Evolutionary conservation across 768 basidiomycete species (phyloP).

Genomic region (Trametes elegans): DNA sequence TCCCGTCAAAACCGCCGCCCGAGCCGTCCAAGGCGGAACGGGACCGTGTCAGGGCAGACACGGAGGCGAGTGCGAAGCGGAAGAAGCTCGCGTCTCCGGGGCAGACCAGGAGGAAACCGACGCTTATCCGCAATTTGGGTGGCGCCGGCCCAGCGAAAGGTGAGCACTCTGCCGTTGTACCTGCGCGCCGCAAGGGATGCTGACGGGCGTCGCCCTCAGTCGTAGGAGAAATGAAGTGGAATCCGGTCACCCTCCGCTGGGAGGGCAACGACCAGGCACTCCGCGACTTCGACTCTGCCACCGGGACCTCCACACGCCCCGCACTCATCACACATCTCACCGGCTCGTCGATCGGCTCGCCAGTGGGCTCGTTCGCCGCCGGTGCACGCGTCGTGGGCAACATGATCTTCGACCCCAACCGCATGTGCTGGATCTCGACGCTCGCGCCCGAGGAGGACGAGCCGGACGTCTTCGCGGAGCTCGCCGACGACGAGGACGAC

Average conservation of each 20-base stretch:
- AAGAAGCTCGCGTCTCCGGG: conserved; percentile 50
- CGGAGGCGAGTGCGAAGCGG: conserved; percentile 39
- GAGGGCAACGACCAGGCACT: conserved; percentile 95
- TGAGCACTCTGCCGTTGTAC: conserved; percentile 28
- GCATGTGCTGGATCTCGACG: conserved; percentile 94
- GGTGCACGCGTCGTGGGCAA: conserved; percentile 92
- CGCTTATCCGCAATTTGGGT: conserved; percentile 83
- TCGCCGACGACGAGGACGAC: conserved; percentile 89
- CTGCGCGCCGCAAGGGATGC: neutral
- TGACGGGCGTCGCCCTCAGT: conserved; percentile 45
- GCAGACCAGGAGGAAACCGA: conserved; percentile 70
- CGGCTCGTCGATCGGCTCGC: conserved; percentile 82
- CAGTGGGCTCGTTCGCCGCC: conserved; percentile 67
- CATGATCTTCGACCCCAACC: conserved; percentile 94
- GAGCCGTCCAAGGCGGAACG: conserved; percentile 17
- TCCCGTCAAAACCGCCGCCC: conserved; percentile 36
- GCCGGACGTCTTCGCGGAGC: conserved; percentile 91
- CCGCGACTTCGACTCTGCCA: conserved; percentile 82
- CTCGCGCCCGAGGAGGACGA: conserved; percentile 87
- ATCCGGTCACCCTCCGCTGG: conserved; percentile 87
- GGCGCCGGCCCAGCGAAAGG: conserved; percentile 69
- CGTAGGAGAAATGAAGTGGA: conserved; percentile 97
- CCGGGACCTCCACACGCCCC: conserved; percentile 83
- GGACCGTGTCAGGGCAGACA: conserved; percentile 8
- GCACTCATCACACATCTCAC: conserved; percentile 94